Evolutionary conservation across 192 early-diverging fungal genomes (phyloP), one percentile per base, ranked within the genome.

Genomic region (Chytriomyces hyalinus): DNA sequence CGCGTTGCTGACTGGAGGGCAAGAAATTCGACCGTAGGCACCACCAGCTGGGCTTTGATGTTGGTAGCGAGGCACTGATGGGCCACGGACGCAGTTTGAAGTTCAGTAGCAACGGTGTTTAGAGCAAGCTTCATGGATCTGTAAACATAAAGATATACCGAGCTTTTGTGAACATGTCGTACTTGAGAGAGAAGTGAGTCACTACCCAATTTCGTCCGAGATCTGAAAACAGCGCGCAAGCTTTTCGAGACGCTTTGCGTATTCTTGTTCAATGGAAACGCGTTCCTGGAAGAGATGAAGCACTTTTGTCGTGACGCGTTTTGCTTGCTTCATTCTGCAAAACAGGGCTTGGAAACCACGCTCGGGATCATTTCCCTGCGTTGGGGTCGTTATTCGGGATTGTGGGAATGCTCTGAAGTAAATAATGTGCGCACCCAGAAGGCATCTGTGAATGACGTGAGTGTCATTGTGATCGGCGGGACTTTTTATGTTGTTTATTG

Each of bases 241-340:
- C 76, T 85, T 85, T 0, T 71, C 22, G 59, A 89, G 48, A 48
- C 79, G 48, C 49, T 75, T 85, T 8, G 80, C 85, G 61, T 89
- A 89, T 22, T 89, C 87, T 67, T 89, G 84, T 57, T 89, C 88
- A n/a, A 89, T 89, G 9, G 67, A 24, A 1, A 79, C 79, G 6
- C 87, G 77, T 70, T 88, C 84, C 59, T 83, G 74, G 9, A 87
- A 59, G 66, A 88, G 61, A 22, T 51, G 47, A 20, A 76, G 74
- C 22, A 88, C 67, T 61, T 83, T 77, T 45, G 83, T 77, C 22
- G 80, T 76, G 17, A 83, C 73, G 63, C 82, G 83, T 77, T 88
- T 88, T 46, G 77, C 83, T 49, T 74, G 73, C 63, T 78, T 82
- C 85, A 88, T 83, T 5, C 86, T 74, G 11, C 15, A 66, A 64